Evolutionary conservation across 768 basidiomycete species (phyloP).

Genomic region (Collybia mongolica): DNA sequence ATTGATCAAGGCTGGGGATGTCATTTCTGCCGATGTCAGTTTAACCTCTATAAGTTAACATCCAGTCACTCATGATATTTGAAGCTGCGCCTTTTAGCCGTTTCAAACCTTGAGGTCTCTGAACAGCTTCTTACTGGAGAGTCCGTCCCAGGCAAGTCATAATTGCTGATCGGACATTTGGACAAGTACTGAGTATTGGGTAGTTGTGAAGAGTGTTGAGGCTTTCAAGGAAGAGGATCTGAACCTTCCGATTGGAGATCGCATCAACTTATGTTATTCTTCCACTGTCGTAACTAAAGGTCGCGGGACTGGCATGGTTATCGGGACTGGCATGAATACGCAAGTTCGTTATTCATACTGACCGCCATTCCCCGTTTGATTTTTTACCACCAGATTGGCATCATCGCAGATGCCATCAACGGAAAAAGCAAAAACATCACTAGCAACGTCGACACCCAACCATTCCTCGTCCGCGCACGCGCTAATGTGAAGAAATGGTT

Average conservation of each 20-base stretch:
- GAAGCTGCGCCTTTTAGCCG: conserved; percentile 41
- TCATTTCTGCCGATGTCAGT: conserved; percentile 45
- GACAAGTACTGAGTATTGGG: not conserved
- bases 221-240: conserved; percentile 25
- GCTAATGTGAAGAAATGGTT: conserved; percentile 23
- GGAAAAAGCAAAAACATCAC: conserved; percentile 15
- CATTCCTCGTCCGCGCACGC: conserved; percentile 19
- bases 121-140: conserved; percentile 55
- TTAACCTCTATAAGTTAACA: not conserved
- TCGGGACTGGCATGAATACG: conserved; percentile 51
- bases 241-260: conserved; percentile 40
- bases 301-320: conserved; percentile 44
- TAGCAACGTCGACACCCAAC: conserved; percentile 12
- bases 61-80: not conserved
- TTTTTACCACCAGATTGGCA: conserved; percentile 26
- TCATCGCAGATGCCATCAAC: conserved; percentile 34
- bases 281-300: conserved; percentile 47
- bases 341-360: conserved; percentile 31
- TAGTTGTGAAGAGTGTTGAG: conserved; percentile 38
- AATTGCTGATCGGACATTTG: not conserved
- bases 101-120: conserved; percentile 46
- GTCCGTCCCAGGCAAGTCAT: conserved; percentile 38
- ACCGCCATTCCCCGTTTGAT: not conserved
- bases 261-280: conserved; percentile 41
- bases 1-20: conserved; percentile 37